Percentiles rank a stretch among this genome's conserved stretches.
Conservation (phyloP, 2,329 filamentous ascomycete genomes). For the Nannizziopsis arthrosporioides region DNA sequence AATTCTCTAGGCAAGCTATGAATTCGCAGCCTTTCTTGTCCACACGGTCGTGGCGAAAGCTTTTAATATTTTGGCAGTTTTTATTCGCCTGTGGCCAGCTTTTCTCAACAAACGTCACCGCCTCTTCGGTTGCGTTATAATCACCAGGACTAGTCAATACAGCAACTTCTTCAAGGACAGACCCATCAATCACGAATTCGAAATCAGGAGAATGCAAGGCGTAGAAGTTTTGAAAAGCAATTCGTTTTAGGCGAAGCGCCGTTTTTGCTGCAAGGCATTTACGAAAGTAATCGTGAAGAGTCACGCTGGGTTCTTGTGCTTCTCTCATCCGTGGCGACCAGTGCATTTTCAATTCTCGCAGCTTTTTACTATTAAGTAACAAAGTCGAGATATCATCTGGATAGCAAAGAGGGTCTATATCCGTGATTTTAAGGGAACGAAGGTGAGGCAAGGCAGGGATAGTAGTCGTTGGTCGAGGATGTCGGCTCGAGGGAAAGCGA, state of each 20-base stretch:
- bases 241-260: constrained; percentile 37
- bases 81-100: constrained; percentile 38
- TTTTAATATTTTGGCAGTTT: constrained; percentile 33
- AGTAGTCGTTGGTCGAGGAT: constrained; percentile 45
- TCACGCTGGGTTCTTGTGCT: constrained; percentile 46
- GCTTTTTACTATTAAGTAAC: constrained; percentile 42
- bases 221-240: constrained; percentile 49
- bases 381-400: constrained; percentile 51
- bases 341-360: constrained; percentile 46
- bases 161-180: constrained; percentile 38
- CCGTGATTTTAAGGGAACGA: constrained; percentile 41
- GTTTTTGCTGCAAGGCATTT: constrained; percentile 40
- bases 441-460: constrained; percentile 48
- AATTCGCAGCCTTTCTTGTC: constrained; percentile 37
- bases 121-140: constrained; percentile 25
- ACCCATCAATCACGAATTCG: constrained; percentile 33
- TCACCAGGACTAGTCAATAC: constrained; percentile 43
- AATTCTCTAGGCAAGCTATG: constrained; percentile 31
- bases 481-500: constrained; percentile 44
- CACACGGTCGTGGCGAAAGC: constrained; percentile 39
- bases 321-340: constrained; percentile 52
- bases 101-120: constrained; percentile 44
- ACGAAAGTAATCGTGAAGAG: constrained; percentile 45
- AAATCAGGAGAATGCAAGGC: constrained; percentile 41
- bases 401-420: constrained; percentile 54